Evolutionary conservation across 2,329 filamentous ascomycete genomes (phyloP).

Genomic region (Xylariomycetidae sp.): DNA sequence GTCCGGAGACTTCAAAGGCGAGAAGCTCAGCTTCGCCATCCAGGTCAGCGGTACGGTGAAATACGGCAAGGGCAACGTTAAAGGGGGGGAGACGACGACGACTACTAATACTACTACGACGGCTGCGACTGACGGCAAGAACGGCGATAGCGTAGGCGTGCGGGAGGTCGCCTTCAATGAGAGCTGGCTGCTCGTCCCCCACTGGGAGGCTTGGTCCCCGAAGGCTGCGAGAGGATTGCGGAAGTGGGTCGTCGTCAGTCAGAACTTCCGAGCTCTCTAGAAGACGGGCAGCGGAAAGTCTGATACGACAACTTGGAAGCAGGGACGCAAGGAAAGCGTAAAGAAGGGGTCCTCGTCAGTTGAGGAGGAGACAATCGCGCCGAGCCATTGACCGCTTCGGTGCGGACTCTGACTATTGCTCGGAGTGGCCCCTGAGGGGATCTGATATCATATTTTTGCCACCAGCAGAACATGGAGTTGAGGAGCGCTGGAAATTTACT

Average conservation of each 20-base stretch:
- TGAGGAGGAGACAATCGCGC: too few relatives aligned
- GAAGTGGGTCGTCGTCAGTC: constrained; percentile 64
- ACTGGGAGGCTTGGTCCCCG: constrained; percentile 54
- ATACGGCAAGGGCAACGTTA: constrained; percentile 44
- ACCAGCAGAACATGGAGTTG: too few relatives aligned
- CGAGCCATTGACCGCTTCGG: too few relatives aligned
- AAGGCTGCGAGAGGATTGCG: constrained; percentile 50
- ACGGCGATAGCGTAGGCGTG: too few relatives aligned
- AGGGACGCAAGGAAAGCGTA: too few relatives aligned
- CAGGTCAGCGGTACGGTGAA: constrained; percentile 68
- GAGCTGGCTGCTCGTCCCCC: constrained; percentile 75
- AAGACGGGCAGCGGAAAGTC: too few relatives aligned
- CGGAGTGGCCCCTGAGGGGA: too few relatives aligned
- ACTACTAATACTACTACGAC: background rate
- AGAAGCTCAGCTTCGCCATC: constrained; percentile 66
- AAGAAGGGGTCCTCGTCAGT: too few relatives aligned
- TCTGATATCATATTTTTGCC: too few relatives aligned
- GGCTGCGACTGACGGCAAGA: constrained; percentile 34
- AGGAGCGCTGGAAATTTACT: too few relatives aligned
- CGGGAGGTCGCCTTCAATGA: constrained; percentile 75
- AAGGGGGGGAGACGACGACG: background rate
- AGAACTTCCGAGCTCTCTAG: constrained; percentile 62
- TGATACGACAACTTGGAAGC: too few relatives aligned
- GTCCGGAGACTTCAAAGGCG: constrained; percentile 28
- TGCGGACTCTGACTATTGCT: too few relatives aligned